Base-by-base conservation (phyloP, 352 stramenopile species). In the Pythium coloratum region DNA sequence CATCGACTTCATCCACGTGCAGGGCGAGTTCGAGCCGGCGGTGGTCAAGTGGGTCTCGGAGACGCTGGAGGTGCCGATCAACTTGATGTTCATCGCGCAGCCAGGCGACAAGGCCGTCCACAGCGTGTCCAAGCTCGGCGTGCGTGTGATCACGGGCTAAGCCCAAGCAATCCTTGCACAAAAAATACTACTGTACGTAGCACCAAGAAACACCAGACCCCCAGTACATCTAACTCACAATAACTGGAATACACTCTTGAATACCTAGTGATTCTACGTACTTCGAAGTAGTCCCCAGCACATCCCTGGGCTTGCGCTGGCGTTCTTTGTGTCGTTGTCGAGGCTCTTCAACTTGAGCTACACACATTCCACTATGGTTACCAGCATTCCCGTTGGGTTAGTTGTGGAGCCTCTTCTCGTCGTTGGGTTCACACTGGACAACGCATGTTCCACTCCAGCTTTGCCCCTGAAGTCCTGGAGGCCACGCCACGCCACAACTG, bases 21-120 rank as follows among this genome's bases (percentile, higher is more conserved):
- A 66, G 14, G 78, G 84, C 32, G 82, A 76, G 14, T 92, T 94
- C 50, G 88, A 94, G 44, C 79, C 86, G 30, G 77, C 81, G n/a
- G 70, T 92, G 16, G 87, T 98, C 16, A 82, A 97, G 61, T 97
- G 90, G 86, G 56, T 97, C 50, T 78, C 81, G 0, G 63, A 85
- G 38, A 75, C 94, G 49, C 69, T 97, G 32, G 55, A 71, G 13
- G 82, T 98, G 20, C 83, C 80, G 3, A 79, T 82, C 34, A 98
- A 97, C 59, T 96, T 96, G 86, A 97, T 98, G 89, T 98, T 98
- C 65, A 96, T 98, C 60, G 80, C 83, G 32, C 94, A 96, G 73
- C 90, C 92, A 14, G 77, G 96, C 66, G 81, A 84, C 53, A 84
- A 91, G 63, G 88, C 91, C 70, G 94, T 95, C 70, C 91, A 98